phyloP scores from a whole-genome alignment of 2,329 filamentous ascomycete species.

The Aotearoamyces nothofagi region DNA sequence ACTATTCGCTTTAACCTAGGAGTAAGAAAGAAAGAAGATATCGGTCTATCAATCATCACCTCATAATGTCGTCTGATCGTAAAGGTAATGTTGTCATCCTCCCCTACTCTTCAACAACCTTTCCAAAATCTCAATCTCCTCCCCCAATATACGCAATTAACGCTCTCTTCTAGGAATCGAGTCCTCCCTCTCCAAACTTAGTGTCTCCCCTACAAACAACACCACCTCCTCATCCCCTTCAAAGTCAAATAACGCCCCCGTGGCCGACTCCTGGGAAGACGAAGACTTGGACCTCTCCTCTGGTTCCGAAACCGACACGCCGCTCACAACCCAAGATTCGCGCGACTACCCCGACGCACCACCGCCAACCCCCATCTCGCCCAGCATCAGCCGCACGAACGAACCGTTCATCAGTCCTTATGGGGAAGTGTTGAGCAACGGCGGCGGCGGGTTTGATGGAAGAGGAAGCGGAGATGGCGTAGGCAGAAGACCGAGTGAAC shows the following conservation, averaged over 20 bases:
- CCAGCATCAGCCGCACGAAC: conserved; percentile 19
- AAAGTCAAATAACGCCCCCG: conserved; percentile 23
- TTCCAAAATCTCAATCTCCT: not conserved
- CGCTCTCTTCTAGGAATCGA: conserved; percentile 12
- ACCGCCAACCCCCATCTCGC: conserved; percentile 52
- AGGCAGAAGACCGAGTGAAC: conserved; percentile 7
- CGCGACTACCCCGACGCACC: conserved; percentile 32
- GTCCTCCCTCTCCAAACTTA: conserved; percentile 13
- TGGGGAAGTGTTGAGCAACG: no score
- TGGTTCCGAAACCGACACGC: conserved; percentile 15
- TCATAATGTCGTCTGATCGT: not conserved
- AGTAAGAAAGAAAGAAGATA: no score
- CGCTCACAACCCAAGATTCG: conserved; percentile 13
- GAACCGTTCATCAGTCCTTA: conserved; percentile 10
- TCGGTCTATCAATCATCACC: no score
- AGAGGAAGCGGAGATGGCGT: no score
- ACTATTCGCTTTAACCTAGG: no score
- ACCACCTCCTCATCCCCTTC: conserved; percentile 7
- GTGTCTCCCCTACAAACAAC: conserved; percentile 10
- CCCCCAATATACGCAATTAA: not conserved
- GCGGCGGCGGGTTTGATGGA: conserved; percentile 8
- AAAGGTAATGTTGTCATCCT: not conserved
- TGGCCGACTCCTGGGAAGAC: conserved; percentile 68
- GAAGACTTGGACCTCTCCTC: conserved; percentile 34
- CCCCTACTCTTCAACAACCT: not conserved